These are phyloP conservation scores for Plasmodium fragile DNA, from an alignment of 169 alveolate genomes.

Conservation along the genomic window DNA sequence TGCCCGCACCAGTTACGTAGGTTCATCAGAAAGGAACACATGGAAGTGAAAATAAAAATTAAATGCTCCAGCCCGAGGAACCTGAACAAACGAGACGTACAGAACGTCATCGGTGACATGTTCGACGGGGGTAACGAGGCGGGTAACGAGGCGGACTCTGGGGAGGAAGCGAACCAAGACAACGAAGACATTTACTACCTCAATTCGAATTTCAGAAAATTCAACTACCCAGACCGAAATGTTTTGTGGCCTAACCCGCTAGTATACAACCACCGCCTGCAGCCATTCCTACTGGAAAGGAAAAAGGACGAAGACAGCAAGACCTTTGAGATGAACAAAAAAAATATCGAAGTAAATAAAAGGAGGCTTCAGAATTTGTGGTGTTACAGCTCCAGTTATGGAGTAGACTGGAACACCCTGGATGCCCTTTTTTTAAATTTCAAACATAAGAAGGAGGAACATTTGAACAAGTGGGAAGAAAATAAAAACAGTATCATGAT, in stretches of 20 bases:
- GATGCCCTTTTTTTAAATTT: conserved; percentile 80
- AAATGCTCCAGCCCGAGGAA: conserved; percentile 81
- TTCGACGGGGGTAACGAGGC: conserved; percentile 7
- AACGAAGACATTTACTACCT: conserved; percentile 4
- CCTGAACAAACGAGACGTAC: conserved; percentile 59
- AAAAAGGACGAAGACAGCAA: background rate
- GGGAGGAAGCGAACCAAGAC: background rate
- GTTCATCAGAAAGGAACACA: conserved; percentile 78
- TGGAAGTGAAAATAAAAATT: conserved; percentile 78
- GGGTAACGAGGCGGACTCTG: background rate
- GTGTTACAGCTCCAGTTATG: conserved; percentile 83
- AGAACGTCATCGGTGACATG: conserved; percentile 43
- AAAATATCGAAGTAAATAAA: conserved; percentile 30
- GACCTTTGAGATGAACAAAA: conserved; percentile 34
- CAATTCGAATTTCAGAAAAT: conserved; percentile 22
- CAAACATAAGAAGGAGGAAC: conserved; percentile 35
- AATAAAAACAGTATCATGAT: conserved; percentile 57
- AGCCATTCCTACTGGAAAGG: conserved; percentile 49
- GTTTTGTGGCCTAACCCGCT: conserved; percentile 82
- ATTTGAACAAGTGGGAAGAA: conserved; percentile 56
- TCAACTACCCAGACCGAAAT: conserved; percentile 69
- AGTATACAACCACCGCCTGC: conserved; percentile 66
- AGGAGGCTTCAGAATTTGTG: conserved; percentile 77
- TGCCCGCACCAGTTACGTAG: conserved; percentile 77
- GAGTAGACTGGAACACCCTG: conserved; percentile 83